phyloP scores from a whole-genome alignment of 139 green algal species.

The Pleodorina starrii region DNA sequence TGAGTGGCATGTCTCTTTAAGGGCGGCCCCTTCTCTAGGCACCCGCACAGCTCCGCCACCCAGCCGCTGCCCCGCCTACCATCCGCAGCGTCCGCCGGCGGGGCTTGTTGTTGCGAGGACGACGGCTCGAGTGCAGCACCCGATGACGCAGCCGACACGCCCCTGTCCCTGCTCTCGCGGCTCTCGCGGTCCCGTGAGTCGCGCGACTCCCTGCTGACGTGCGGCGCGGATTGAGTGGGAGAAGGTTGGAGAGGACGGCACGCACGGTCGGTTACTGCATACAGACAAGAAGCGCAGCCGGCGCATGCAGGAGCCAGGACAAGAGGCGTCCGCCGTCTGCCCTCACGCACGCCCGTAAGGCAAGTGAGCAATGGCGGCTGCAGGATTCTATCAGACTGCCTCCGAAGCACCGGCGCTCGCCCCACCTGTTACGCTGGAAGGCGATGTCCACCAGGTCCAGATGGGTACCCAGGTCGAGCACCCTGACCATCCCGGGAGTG shows the following conservation, averaged over 20 bases:
- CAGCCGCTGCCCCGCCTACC: slow-evolving; percentile 6
- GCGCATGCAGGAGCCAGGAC: too few relatives aligned
- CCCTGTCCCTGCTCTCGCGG: background rate
- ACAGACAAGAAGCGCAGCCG: too few relatives aligned
- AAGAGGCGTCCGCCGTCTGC: too few relatives aligned
- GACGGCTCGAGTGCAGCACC: background rate
- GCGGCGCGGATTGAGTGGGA: background rate
- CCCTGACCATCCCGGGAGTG: background rate
- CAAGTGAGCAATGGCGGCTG: too few relatives aligned
- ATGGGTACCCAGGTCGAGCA: slow-evolving; percentile 14
- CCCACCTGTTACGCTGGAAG: slow-evolving; percentile 37
- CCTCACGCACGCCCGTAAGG: too few relatives aligned
- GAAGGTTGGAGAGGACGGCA: too few relatives aligned
- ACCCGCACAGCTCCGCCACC: background rate
- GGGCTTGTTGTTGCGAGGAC: background rate
- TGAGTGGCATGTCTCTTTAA: slow-evolving; percentile 1
- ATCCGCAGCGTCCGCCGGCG: background rate
- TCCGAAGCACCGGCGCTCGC: too few relatives aligned
- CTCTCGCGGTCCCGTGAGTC: background rate
- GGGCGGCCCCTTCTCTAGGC: background rate
- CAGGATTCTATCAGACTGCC: too few relatives aligned
- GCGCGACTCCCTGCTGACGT: background rate
- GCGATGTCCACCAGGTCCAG: slow-evolving; percentile 18
- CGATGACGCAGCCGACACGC: background rate
- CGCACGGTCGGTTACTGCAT: too few relatives aligned